phyloP scores from a whole-genome alignment of 305 asterid genomes.

The Fraxinus nigra region DNA sequence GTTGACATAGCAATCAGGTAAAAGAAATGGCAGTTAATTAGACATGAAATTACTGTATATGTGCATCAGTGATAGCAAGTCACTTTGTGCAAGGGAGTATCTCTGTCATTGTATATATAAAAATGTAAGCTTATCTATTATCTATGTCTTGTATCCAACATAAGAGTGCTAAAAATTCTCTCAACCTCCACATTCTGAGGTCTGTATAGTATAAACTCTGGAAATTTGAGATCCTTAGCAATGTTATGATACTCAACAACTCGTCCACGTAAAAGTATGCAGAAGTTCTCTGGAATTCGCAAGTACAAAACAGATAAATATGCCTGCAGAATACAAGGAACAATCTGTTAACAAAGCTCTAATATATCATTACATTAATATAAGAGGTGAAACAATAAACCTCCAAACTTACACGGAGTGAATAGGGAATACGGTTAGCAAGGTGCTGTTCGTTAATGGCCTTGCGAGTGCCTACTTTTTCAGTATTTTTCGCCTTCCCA shows the following conservation, averaged over 20 bases:
- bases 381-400: constrained; percentile 1
- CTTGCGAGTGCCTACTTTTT: constrained; percentile 30
- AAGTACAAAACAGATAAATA: constrained; percentile 81
- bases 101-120: background rate
- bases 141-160: constrained; percentile 12
- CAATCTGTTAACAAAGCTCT: constrained; percentile 26
- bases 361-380: constrained; percentile 10
- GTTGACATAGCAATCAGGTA: background rate
- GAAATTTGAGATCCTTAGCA: constrained; percentile 73
- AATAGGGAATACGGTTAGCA: constrained; percentile 70
- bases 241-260: constrained; percentile 65
- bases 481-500: constrained; percentile 31
- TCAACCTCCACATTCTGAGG: constrained; percentile 63
- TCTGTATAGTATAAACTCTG: constrained; percentile 67
- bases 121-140: background rate
- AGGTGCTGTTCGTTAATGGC: constrained; percentile 60
- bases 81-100: background rate
- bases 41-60: background rate
- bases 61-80: background rate
- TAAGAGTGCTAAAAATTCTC: constrained; percentile 29
- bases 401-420: constrained; percentile 75
- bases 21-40: background rate
- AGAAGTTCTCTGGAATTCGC: constrained; percentile 54
- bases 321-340: constrained; percentile 53
- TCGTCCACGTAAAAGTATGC: constrained; percentile 65